Evolutionary conservation across 129 eudicot species (phyloP), one percentile per base, ranked within the genome.

Genomic region (Mikania micrantha): DNA sequence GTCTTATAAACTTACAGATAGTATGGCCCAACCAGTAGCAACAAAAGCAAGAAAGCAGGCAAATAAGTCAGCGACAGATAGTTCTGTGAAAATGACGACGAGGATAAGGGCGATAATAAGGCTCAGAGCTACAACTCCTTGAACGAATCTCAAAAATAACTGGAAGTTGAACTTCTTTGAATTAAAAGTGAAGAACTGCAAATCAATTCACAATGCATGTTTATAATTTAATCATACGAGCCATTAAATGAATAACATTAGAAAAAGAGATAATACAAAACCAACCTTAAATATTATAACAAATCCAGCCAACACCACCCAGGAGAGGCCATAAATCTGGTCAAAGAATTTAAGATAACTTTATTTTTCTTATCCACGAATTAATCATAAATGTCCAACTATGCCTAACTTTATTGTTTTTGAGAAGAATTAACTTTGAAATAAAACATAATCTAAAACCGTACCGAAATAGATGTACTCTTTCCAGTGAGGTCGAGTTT

Each of bases 1-100:
- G n/a, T n/a, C n/a, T 11, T 12, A 34, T 41, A 20, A 70, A 84
- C 96, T 92, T 85, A 92, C 98, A 66, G 79, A 82, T 47, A 93
- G 58, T 31, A 93, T 79, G 58, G 81, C 85, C 99, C 99, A 93
- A 74, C 99, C 99, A 38, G 99, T 93, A n/a, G 99, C 90, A 79
- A 93, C 82, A 66, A 86, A 89, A 59, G 96, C 96, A 66, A 93
- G 99, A 63, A 71, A 60, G 81, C 99, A 73, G 58, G 96, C 99
- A 63, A 93, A 84, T 74, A 93, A 77, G 78, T 93, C 99, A 0
- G 90, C 13, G 45, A 93, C 70, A 20, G 95, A 70, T 8, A 93
- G 79, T 0, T 31, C 52, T 9, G 96, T 93, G 65, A 93, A 77
- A 4, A 75, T 65, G 28, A 93, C 88, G 4, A 89, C 88, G 40